phyloP scores from a whole-genome alignment of 2,329 filamentous ascomycete genomes.

The Colletotrichum sojae region DNA sequence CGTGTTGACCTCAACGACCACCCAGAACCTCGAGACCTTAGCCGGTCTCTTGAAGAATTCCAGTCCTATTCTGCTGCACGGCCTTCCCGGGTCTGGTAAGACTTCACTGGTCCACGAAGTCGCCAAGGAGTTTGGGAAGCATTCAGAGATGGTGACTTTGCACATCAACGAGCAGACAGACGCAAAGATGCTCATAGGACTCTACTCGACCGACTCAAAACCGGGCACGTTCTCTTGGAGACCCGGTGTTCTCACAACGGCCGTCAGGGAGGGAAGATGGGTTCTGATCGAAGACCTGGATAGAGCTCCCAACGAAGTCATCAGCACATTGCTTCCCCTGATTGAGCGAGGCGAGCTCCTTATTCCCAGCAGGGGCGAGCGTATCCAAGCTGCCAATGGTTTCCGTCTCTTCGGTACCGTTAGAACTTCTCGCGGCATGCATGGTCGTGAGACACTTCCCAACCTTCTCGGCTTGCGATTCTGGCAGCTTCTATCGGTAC shows the following conservation, averaged over 20 bases:
- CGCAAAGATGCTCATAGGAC: constrained; percentile 93
- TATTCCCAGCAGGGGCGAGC: constrained; percentile 90
- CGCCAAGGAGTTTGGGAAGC: constrained; percentile 83
- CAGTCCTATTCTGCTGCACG: constrained; percentile 84
- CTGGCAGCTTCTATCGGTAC: constrained; percentile 84
- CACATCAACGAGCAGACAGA: constrained; percentile 99
- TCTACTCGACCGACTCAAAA: constrained; percentile 90
- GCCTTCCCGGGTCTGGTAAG: constrained; percentile 90
- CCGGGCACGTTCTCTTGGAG: constrained; percentile 95
- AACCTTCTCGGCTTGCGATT: constrained; percentile 86
- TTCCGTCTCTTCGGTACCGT: constrained; percentile 96
- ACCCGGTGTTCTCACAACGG: constrained; percentile 92
- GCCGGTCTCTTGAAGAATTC: constrained; percentile 76
- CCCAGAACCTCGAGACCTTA: constrained; percentile 78
- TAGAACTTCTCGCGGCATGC: constrained; percentile 79
- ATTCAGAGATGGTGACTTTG: constrained; percentile 88
- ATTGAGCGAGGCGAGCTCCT: constrained; percentile 93
- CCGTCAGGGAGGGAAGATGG: constrained; percentile 95
- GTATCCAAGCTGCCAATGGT: constrained; percentile 83
- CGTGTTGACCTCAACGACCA: constrained; percentile 80
- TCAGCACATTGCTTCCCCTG: constrained; percentile 91
- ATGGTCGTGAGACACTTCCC: constrained; percentile 76
- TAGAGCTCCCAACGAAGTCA: constrained; percentile 92
- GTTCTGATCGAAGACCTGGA: constrained; percentile 97
- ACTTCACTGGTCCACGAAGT: constrained; percentile 88